Conservation (phyloP, 805 yeast genomes). For the Suhomyces sp. region DNA sequence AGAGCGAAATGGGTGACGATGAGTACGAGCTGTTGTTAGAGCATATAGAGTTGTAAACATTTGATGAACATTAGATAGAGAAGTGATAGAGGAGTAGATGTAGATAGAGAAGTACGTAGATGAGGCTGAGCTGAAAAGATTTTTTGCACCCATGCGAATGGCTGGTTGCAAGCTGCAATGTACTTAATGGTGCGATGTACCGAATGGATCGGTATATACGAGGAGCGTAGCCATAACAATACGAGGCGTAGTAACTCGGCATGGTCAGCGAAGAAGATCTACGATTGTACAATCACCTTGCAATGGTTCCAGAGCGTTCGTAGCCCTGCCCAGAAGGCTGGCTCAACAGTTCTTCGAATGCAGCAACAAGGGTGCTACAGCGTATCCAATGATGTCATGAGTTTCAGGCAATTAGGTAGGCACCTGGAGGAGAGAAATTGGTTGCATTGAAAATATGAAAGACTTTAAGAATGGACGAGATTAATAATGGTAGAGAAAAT, state of each 20-base stretch:
- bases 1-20: constrained; percentile 10
- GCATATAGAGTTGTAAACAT: constrained; percentile 12
- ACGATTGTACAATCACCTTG: no score
- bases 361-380: no score
- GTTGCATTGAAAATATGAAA: no score
- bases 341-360: no score
- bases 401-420: no score
- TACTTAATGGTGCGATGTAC: no score
- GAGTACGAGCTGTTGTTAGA: constrained; percentile 16
- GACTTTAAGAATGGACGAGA: no score
- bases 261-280: background rate
- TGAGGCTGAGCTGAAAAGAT: background rate
- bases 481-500: no score
- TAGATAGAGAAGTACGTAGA: background rate
- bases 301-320: background rate
- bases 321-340: background rate
- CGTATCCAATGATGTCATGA: no score
- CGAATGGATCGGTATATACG: background rate
- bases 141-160: background rate
- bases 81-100: no score
- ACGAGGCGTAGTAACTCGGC: background rate
- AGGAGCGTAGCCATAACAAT: background rate
- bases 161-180: background rate
- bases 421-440: no score
- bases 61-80: no score